phyloP scores from a whole-genome alignment of 2,329 filamentous ascomycete genomes.

The Diaporthe australafricana region DNA sequence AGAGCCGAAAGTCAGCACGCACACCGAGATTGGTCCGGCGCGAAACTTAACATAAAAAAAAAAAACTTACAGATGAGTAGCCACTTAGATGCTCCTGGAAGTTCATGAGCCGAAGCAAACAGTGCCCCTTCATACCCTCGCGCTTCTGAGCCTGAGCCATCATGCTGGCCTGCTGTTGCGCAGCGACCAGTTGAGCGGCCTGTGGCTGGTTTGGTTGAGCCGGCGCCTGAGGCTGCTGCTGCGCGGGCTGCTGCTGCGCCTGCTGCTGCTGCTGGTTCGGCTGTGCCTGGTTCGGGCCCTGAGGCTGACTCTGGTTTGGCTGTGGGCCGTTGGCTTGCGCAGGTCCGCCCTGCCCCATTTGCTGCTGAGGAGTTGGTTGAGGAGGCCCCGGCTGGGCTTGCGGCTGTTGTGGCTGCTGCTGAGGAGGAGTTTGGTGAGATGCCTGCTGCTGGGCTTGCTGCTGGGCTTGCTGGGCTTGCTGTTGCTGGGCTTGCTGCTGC shows the following conservation, averaged over 20 bases:
- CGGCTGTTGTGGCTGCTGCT: conserved; percentile 42
- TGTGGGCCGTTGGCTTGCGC: conserved; percentile 48
- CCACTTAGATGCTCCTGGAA: conserved; percentile 73
- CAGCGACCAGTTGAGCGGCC: conserved; percentile 46
- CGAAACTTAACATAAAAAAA: too few species aligned
- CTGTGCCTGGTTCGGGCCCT: conserved; percentile 47
- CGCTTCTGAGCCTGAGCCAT: conserved; percentile 61
- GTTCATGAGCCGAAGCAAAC: conserved; percentile 69
- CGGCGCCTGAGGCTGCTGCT: conserved; percentile 54
- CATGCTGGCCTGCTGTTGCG: conserved; percentile 48
- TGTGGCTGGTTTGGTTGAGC: conserved; percentile 55
- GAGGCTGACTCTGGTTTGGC: conserved; percentile 52
- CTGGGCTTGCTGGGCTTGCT: conserved; percentile 40
- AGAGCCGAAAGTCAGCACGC: conserved; percentile 24
- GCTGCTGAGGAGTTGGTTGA: conserved; percentile 46
- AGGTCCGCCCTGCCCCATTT: conserved; percentile 46
- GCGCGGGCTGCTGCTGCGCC: conserved; percentile 53
- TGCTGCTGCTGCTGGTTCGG: conserved; percentile 60
- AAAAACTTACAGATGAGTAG: conserved; percentile 61
- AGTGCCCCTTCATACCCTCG: conserved; percentile 66
- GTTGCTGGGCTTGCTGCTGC: conserved; percentile 41
- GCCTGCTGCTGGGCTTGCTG: conserved; percentile 41
- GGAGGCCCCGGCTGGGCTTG: conserved; percentile 41
- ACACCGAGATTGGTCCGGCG: not conserved
- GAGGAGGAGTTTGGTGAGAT: conserved; percentile 37